Base-by-base conservation (phyloP, 2,329 filamentous ascomycete genomes). In the Fusarium agapanthi region DNA sequence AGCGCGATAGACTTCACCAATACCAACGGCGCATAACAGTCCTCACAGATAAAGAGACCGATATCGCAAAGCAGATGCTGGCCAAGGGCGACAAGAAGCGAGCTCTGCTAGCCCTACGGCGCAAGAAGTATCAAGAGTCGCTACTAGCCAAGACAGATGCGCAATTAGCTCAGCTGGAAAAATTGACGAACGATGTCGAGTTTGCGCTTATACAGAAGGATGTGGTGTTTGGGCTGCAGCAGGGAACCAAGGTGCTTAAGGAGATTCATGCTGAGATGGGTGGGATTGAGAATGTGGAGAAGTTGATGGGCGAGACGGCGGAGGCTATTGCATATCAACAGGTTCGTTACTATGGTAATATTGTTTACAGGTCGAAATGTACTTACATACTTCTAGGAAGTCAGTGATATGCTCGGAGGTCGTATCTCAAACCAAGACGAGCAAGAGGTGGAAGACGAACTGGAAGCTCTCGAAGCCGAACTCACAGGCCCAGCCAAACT, bases 171-270 rank as follows among this genome's bases (percentile, higher is more conserved):
- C 94, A 98, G 83, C 87, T 99, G 26, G 95, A 99, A 85, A 91
- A 94, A 79, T 86, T 99, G 75, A 96, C 94, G 14, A 90, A 90
- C 61, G 95, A 91, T 80, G 95, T 99, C 78, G 96, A 99, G 84
- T 99, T 99, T 83, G 94, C 96, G 43, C 89, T 95, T 32, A 96
- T 99, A 75, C 95, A 98, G 82, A 98, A 98, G 84, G 96, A 98
- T 84, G 93, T 99, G 41, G 81, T 99, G 8, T 98, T 93, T 82
- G 96, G 96, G 1, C 83, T 99, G 77, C 92, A 97, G 83, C 95
- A 98, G 85, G 95, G 95, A 44, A 98, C 95, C 1, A 89, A 88
- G 71, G 96, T 98, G 40, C 86, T 99, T 67, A 91, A 93, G 80
- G 93, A 96, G 81, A 98, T 99, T 65, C 93, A 98, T 81, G 90